Percentiles rank a stretch among this genome's conserved stretches.
Conservation (phyloP, 1,284 basidiomycete genomes). For the Somion occarium region DNA sequence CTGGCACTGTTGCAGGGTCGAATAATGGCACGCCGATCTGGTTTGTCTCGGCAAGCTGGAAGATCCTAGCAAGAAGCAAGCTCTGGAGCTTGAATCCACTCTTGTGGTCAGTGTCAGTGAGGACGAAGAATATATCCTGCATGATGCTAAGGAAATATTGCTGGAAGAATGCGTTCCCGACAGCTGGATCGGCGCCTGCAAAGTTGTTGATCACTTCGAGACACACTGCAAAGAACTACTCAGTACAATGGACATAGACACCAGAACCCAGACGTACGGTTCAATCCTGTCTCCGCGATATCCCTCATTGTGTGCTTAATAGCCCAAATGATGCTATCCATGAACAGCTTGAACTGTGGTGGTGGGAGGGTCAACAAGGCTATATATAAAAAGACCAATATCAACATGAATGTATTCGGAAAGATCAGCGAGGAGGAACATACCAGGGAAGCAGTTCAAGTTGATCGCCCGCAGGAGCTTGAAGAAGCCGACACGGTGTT, state of each 20-base stretch:
- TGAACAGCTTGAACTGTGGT: constrained; percentile 95
- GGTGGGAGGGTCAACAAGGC: constrained; percentile 86
- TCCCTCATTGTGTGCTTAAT: constrained; percentile 99
- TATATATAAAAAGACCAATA: constrained; percentile 26
- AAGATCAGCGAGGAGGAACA: constrained; percentile 15
- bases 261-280: constrained; percentile 48
- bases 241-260: constrained; percentile 3
- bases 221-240: constrained; percentile 57
- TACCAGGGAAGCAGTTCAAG: constrained; percentile 92
- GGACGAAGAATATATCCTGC: constrained; percentile 96
- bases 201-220: constrained; percentile 97
- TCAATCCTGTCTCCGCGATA: constrained; percentile 93
- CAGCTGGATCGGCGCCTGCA: constrained; percentile 72
- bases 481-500: constrained; percentile 98
- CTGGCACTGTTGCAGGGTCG: constrained; percentile 72
- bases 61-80: constrained; percentile 87
- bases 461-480: constrained; percentile 94
- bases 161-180: constrained; percentile 78
- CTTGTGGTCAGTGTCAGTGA: constrained; percentile 99
- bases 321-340: constrained; percentile 99
- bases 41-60: constrained; percentile 88
- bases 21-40: constrained; percentile 83
- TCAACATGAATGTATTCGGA: no score
- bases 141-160: constrained; percentile 92
- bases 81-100: constrained; percentile 93